A percentile compares a stretch with the other conserved stretches of the same genome.
These are phyloP conservation scores for Exophiala xenobiotica DNA, from an alignment of 2,329 filamentous ascomycete genomes.

Conservation along the genomic window DNA sequence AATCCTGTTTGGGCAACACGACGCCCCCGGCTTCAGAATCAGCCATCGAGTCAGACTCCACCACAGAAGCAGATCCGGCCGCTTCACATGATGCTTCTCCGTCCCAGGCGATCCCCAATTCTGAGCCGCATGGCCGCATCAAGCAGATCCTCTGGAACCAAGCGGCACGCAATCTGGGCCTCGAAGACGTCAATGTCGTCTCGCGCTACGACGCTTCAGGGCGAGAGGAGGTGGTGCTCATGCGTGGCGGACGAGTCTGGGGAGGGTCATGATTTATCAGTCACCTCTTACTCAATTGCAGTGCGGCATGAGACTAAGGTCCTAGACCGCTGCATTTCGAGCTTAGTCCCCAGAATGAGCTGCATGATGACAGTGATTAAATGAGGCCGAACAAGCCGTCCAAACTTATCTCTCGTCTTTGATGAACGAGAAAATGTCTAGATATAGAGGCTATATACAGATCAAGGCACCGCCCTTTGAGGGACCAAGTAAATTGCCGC, in stretches of 20 bases:
- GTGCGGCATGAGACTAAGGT: no score
- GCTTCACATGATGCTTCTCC: not conserved
- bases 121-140: conserved; percentile 26
- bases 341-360: no score
- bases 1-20: no score
- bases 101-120: not conserved
- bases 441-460: not conserved
- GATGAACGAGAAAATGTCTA: not conserved
- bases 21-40: no score
- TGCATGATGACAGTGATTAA: not conserved
- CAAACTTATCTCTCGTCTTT: not conserved
- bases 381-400: no score
- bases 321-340: no score
- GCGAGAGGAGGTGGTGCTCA: conserved; percentile 20
- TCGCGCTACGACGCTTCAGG: conserved; percentile 33
- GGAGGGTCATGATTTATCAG: not conserved
- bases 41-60: not conserved
- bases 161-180: conserved; percentile 39
- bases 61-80: not conserved
- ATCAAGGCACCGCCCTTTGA: no score
- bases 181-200: conserved; percentile 42
- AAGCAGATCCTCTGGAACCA: conserved; percentile 49
- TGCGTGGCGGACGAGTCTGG: conserved; percentile 13
- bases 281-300: no score
- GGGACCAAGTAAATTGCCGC: no score